phyloP scores from a whole-genome alignment of 192 early-diverging fungal genomes.

The Coemansia sp. region DNA sequence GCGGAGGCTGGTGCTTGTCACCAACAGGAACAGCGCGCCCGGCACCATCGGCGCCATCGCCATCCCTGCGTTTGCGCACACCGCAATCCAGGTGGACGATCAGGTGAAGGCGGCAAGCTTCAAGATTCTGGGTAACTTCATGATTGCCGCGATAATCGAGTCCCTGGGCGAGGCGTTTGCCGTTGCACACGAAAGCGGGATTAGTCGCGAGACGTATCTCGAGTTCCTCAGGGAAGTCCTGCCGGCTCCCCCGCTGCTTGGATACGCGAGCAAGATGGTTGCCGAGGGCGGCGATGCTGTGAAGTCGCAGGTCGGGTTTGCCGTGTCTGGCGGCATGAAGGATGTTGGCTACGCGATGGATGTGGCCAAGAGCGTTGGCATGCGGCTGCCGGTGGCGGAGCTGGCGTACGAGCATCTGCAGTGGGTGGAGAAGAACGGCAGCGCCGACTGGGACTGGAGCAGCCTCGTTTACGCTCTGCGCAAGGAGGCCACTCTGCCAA shows the following conservation, averaged over 20 bases:
- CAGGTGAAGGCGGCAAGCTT: conserved; percentile 48
- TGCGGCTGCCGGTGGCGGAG: conserved; percentile 37
- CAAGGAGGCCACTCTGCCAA: conserved; percentile 11
- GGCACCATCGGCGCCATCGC: conserved; percentile 14
- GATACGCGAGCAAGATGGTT: conserved; percentile 52
- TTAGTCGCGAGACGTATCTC: conserved; percentile 56
- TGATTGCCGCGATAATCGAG: conserved; percentile 61
- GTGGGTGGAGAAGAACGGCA: conserved; percentile 39
- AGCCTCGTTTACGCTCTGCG: conserved; percentile 35
- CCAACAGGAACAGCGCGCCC: conserved; percentile 32
- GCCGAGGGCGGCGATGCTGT: conserved; percentile 28
- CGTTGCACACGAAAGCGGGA: conserved; percentile 56
- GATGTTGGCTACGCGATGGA: conserved; percentile 43
- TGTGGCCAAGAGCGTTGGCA: conserved; percentile 29
- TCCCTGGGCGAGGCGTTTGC: conserved; percentile 65
- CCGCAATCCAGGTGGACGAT: conserved; percentile 57
- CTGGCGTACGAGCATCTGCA: conserved; percentile 35
- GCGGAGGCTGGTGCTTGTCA: conserved; percentile 57
- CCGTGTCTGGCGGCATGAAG: conserved; percentile 38
- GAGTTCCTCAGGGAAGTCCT: conserved; percentile 59
- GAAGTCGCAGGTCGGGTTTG: conserved; percentile 42
- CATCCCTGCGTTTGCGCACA: conserved; percentile 46
- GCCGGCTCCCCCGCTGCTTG: conserved; percentile 45
- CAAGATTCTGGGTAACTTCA: conserved; percentile 72
- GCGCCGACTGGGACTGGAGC: conserved; percentile 44